Conservation (phyloP, 768 basidiomycete species). For the Naganishia vaughanmartiniae region DNA sequence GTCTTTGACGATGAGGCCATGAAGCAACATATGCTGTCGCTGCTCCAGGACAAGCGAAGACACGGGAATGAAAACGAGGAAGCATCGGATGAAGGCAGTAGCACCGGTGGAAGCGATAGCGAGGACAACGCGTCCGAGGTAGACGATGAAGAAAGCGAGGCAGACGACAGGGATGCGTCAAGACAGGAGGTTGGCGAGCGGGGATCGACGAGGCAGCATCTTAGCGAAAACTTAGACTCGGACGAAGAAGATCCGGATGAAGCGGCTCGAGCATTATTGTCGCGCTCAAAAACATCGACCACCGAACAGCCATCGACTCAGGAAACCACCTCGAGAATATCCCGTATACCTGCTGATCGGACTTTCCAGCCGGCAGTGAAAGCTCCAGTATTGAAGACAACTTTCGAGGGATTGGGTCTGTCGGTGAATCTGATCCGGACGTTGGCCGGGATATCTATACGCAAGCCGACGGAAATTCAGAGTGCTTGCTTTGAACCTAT, state of each 20-base stretch:
- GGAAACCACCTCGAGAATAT: constrained; percentile 17
- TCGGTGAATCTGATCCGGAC: constrained; percentile 61
- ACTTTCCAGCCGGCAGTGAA: constrained; percentile 26
- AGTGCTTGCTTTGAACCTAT: constrained; percentile 84
- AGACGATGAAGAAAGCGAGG: constrained; percentile 22
- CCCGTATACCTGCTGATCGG: constrained; percentile 1
- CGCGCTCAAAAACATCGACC: background rate
- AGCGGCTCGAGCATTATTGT: constrained; percentile 12
- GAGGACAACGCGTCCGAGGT: background rate
- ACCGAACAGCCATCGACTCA: background rate
- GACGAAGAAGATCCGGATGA: constrained; percentile 22
- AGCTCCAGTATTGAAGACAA: constrained; percentile 35
- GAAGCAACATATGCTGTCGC: constrained; percentile 25
- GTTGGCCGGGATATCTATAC: constrained; percentile 78
- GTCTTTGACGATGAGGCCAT: constrained; percentile 31
- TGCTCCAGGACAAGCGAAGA: background rate
- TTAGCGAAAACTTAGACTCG: constrained; percentile 23
- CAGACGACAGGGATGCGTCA: constrained; percentile 9
- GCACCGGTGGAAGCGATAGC: background rate
- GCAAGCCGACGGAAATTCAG: constrained; percentile 80
- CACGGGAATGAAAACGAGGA: background rate
- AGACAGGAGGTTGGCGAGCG: background rate
- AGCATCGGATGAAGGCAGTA: background rate
- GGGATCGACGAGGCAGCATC: background rate
- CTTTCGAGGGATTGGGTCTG: constrained; percentile 53